Evolutionary conservation across 2,329 filamentous ascomycete species (phyloP), one percentile per base, ranked within the genome.

Genomic region (Botrytis tulipae): DNA sequence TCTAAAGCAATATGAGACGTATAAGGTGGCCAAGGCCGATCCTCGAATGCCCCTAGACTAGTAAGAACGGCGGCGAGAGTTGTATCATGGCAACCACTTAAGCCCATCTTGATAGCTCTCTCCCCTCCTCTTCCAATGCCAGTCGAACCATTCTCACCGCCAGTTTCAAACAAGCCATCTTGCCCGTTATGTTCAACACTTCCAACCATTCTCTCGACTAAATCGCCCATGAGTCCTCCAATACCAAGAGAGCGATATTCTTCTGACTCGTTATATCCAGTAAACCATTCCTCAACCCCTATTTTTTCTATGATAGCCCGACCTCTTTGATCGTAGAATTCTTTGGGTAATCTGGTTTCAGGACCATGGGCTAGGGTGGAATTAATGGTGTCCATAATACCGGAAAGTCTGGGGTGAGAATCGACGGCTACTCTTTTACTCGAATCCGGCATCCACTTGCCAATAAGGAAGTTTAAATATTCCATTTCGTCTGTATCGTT

Each of bases 371-470:
- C 95, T 20, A 92, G 86, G 0, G 94, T 97, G 10, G 93, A 90
- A 81, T 98, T 98, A 80, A 98, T 88, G 0, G 93, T 96, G 83
- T 99, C 96, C 92, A 97, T 94, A 79, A 99, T 92, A 71, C 96
- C 96, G 9, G 91, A 94, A 20, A 98, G 86, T 62, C 95, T 87
- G 0, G 96, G 96, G 74, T 91, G 91, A 1, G 91, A 91, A 82
- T 98, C 94, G 14, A 98, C 93, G 40, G 92, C 93, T 14, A 98
- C 90, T 57, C 87, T 86, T 18, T 87, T 87, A 44, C 85, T 87
- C 51, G 87, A 86, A 12, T 89, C 86, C 0, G 94, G 93, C 93
- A 98, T 97, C 89, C 92, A 97, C 81, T 92, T 94, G 51, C 92
- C 90, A 71, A 95, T 90, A 74, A 93, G 83, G 74, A 88, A 90